Conservation (phyloP, 352 stramenopile species). For the Pythium sp. region DNA sequence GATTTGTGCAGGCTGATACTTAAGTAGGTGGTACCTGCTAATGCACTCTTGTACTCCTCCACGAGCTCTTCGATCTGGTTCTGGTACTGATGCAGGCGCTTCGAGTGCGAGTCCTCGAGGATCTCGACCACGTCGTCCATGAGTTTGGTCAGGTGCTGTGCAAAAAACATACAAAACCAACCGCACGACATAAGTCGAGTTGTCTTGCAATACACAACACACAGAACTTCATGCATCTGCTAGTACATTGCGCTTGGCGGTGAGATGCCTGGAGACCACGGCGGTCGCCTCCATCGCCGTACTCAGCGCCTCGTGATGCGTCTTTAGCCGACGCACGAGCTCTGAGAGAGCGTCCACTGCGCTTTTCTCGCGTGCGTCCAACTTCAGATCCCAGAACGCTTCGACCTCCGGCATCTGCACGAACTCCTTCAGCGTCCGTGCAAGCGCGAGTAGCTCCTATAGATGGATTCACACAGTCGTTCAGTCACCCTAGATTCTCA, state of each 20-base stretch:
- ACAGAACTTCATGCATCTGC: background rate
- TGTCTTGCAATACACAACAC: background rate
- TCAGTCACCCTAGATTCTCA: background rate
- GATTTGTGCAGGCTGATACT: background rate
- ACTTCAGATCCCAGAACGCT: constrained; percentile 16
- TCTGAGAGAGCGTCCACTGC: constrained; percentile 8
- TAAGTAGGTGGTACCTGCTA: constrained; percentile 19
- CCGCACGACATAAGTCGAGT: background rate
- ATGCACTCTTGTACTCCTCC: constrained; percentile 24
- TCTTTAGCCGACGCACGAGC: constrained; percentile 13
- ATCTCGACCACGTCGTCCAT: constrained; percentile 35
- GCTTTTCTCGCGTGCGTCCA: constrained; percentile 16
- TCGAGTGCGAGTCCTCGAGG: constrained; percentile 37
- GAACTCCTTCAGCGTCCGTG: constrained; percentile 17
- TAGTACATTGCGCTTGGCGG: constrained; percentile 21
- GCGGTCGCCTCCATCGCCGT: constrained; percentile 6
- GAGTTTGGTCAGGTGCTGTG: constrained; percentile 28
- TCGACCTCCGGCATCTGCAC: constrained; percentile 15
- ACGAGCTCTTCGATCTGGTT: constrained; percentile 29
- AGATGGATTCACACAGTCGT: background rate
- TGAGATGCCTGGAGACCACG: constrained; percentile 17
- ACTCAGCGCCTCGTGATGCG: constrained; percentile 1
- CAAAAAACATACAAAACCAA: background rate
- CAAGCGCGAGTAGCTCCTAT: constrained; percentile 21
- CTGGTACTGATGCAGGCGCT: constrained; percentile 28